These are phyloP conservation scores for Petrea volubilis DNA, from an alignment of 257 asterid genomes.

Conservation along the genomic window DNA sequence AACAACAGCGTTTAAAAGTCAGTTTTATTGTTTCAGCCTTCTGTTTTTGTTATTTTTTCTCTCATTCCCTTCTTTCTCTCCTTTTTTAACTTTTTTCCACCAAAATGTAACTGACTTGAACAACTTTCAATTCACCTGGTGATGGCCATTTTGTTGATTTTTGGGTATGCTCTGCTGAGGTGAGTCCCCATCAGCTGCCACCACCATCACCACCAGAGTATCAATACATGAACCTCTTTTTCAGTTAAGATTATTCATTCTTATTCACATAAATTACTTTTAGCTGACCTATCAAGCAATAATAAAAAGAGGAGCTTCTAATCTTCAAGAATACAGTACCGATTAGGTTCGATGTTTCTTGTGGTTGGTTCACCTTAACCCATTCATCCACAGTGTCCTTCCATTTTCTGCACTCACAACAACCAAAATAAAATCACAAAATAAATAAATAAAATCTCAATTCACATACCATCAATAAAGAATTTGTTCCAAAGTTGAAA, in stretches of 20 bases:
- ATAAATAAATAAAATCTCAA: not conserved
- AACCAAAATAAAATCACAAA: not conserved
- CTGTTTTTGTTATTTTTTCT: not conserved
- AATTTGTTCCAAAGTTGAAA: not conserved
- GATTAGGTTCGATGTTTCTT: conserved; percentile 43
- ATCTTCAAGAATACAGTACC: conserved; percentile 34
- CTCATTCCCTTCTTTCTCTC: too few relatives aligned
- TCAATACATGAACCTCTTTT: conserved; percentile 11
- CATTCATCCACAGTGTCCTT: conserved; percentile 74
- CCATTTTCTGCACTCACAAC: conserved; percentile 55
- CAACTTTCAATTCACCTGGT: conserved; percentile 46
- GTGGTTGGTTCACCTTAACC: conserved; percentile 58
- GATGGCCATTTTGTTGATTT: conserved; percentile 55
- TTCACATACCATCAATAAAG: not conserved
- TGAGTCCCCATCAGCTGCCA: conserved; percentile 73
- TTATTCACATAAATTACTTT: not conserved
- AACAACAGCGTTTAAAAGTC: conserved; percentile 7
- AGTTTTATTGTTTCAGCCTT: not conserved
- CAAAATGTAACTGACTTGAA: conserved; percentile 9
- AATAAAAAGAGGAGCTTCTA: not conserved
- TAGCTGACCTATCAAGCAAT: not conserved
- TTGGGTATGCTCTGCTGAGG: conserved; percentile 54
- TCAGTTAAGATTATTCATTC: conserved; percentile 14
- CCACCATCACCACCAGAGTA: conserved; percentile 27
- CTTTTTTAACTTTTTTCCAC: not conserved